Conservation (phyloP, 108 stramenopile genomes). For the Cyclotella sp. region DNA sequence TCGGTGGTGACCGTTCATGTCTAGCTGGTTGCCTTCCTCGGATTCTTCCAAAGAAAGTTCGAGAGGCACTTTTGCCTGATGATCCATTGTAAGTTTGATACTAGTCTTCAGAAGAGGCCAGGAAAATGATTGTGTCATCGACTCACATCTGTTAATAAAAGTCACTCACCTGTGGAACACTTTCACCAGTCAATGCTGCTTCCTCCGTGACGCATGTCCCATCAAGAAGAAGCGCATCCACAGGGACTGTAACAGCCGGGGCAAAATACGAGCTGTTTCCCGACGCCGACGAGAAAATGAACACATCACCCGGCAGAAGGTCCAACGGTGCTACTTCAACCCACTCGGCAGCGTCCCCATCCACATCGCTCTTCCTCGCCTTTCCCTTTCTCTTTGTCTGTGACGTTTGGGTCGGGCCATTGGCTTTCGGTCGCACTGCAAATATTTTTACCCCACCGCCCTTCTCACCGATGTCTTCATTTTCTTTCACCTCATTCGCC, state of each 20-base stretch:
- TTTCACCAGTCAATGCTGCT: slow-evolving; percentile 88
- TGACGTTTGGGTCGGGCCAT: background rate
- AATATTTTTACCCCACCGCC: slow-evolving; percentile 30
- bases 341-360: slow-evolving; percentile 30
- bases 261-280: background rate
- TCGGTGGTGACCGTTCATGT: slow-evolving; percentile 58
- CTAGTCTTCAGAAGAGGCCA: background rate
- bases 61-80: slow-evolving; percentile 67
- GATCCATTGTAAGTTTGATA: background rate
- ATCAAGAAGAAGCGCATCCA: slow-evolving; percentile 66
- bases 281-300: slow-evolving; percentile 19
- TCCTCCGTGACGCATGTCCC: slow-evolving; percentile 77
- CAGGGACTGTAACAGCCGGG: slow-evolving; percentile 48
- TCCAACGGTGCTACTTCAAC: slow-evolving; percentile 29
- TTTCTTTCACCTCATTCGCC: slow-evolving; percentile 60
- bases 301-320: slow-evolving; percentile 70
- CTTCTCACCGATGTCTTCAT: slow-evolving; percentile 35
- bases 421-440: slow-evolving; percentile 33
- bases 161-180: slow-evolving; percentile 59
- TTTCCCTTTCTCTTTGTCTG: background rate
- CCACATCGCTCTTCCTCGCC: slow-evolving; percentile 6
- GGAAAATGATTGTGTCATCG: background rate
- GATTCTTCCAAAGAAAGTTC: slow-evolving; percentile 14
- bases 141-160: background rate
- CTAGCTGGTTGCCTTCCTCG: slow-evolving; percentile 15